Base-by-base conservation (phyloP, 2,329 filamentous ascomycete species). In the Metarhizium sp. region DNA sequence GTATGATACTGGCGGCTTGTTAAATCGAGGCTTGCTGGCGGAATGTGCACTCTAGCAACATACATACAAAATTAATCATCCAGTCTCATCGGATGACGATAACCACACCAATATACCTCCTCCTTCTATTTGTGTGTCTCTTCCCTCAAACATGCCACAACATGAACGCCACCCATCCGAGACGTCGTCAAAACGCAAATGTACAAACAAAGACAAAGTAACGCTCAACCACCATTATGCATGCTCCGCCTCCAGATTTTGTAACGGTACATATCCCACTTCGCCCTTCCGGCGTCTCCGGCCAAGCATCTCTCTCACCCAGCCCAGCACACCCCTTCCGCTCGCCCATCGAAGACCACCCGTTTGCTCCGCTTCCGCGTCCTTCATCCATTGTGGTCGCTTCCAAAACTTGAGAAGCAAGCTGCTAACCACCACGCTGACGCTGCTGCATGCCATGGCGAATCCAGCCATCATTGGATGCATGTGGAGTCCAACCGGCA, bases 401-500 rank as follows among this genome's bases (percentile, higher is more conserved):
- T 77, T 82, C 92, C 92, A 97, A 68, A 90, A 85, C 68, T 90
- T 95, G 58, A 99, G 77, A 43, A 95, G 78, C 55, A 99, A 74
- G 62, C 86, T 90, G 69, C 86, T 92, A 5, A 86, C 77, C 0
- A 97, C 92, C 4, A 99, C 94, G 57, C 87, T 94, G 50, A 99
- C 90, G 61, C 87, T 92, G 56, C 88, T 94, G 60, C 81, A 84
- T 1, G 92, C 92, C 92, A 99, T 97, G 51, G 94, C 94, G 3
- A 89, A 90, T 20, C 91, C 92, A 1, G 94, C 94, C 51, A 92
- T 91, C 86, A 97, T 92, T 29, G 94, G 92, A 62, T 95, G 94
- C 60, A 97, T 77, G 64, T 91, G 86, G 58, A 88, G 82, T 36
- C 92, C 94, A 61, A 96, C 84, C 1, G 94, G 92, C 4, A 99